These are phyloP conservation scores for Conringia planisiliqua DNA, from an alignment of 345 rosid species.

Conservation along the genomic window DNA sequence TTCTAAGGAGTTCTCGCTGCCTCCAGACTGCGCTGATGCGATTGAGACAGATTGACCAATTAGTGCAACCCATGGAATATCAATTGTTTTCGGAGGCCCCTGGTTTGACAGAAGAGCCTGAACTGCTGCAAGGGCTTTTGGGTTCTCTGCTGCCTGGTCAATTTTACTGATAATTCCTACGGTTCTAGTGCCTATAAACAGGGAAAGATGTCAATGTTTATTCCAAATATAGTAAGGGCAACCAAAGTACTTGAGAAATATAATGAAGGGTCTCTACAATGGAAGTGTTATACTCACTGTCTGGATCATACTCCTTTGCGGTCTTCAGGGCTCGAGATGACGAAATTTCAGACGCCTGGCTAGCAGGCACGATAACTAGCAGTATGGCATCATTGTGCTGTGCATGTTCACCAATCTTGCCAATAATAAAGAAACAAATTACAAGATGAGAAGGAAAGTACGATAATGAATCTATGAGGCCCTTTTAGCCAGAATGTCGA, in stretches of 20 bases:
- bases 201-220: neutral
- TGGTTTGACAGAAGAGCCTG: neutral
- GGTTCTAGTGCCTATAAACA: slow-evolving; percentile 78
- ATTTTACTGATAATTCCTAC: slow-evolving; percentile 92
- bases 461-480: slow-evolving; percentile 1
- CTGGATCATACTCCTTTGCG: slow-evolving; percentile 87
- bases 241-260: neutral
- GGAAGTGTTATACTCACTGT: slow-evolving; percentile 48
- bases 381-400: slow-evolving; percentile 91
- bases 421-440: slow-evolving; percentile 12
- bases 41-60: neutral
- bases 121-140: neutral
- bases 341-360: slow-evolving; percentile 86
- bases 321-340: slow-evolving; percentile 81
- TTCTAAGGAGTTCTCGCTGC: neutral
- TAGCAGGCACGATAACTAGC: slow-evolving; percentile 82
- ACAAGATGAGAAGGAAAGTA: slow-evolving; percentile 4
- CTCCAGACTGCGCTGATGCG: neutral
- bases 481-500: neutral
- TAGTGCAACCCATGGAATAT: neutral
- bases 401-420: slow-evolving; percentile 66
- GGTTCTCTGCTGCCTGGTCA: slow-evolving; percentile 27
- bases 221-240: slow-evolving; percentile 3
- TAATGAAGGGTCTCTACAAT: neutral
- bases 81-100: neutral